Conservation (phyloP, 2,329 filamentous ascomycete genomes). For the Leptographium lundbergii region DNA sequence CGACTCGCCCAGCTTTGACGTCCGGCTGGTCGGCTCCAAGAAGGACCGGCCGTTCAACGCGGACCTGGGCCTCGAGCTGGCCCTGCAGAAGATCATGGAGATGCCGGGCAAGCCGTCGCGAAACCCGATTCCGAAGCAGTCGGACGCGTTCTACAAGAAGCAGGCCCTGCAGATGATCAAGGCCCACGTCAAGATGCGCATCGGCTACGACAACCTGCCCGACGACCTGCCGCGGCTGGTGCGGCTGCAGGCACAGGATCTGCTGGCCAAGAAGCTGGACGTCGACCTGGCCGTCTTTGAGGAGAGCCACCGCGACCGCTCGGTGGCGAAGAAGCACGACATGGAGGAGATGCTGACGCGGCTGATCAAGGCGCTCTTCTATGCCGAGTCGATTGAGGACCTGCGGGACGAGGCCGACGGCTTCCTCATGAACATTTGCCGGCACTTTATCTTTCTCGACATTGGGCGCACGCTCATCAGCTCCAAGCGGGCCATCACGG, state of each 20-base stretch:
- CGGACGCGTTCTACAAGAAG: slow-evolving; percentile 79
- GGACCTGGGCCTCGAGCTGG: slow-evolving; percentile 74
- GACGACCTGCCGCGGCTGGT: slow-evolving; percentile 80
- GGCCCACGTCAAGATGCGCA: slow-evolving; percentile 77
- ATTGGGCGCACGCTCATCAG: slow-evolving; percentile 75
- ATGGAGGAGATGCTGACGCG: slow-evolving; percentile 77
- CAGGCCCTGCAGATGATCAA: slow-evolving; percentile 83
- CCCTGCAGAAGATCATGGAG: slow-evolving; percentile 80
- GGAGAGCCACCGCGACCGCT: slow-evolving; percentile 65
- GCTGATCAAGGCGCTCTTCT: slow-evolving; percentile 78
- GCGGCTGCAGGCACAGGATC: slow-evolving; percentile 78
- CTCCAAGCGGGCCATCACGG: slow-evolving; percentile 61
- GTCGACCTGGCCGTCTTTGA: slow-evolving; percentile 59
- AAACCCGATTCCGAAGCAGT: slow-evolving; percentile 39
- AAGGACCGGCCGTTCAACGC: slow-evolving; percentile 80
- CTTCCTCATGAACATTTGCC: slow-evolving; percentile 70
- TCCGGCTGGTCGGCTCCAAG: slow-evolving; percentile 80
- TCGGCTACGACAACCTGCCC: slow-evolving; percentile 76
- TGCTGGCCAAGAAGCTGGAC: slow-evolving; percentile 60
- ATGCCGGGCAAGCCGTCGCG: slow-evolving; percentile 46
- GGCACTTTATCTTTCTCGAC: slow-evolving; percentile 84
- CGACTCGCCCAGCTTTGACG: slow-evolving; percentile 74
- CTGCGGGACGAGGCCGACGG: slow-evolving; percentile 63
- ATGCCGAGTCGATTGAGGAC: slow-evolving; percentile 69
- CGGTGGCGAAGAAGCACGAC: slow-evolving; percentile 72